Evolutionary conservation across 2,329 filamentous ascomycete species (phyloP), one percentile per base, ranked within the genome.

Genomic region (Aspergillus intermedius): DNA sequence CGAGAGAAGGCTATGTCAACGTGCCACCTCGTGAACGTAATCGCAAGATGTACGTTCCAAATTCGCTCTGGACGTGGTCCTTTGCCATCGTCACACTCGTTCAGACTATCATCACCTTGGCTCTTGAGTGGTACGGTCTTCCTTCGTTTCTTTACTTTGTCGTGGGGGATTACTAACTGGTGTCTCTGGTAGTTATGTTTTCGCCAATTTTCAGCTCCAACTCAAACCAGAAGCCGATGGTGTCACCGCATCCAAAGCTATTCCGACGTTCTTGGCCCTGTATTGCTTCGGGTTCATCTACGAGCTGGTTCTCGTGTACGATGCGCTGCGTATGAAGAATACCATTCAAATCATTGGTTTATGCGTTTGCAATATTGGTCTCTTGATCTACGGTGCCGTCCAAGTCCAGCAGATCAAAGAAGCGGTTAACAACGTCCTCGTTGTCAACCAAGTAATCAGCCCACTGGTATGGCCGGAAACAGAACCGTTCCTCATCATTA

Each of bases 271-370:
- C 72, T 78, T 98, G 50, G 89, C 91, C 21, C 82, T 98, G 42
- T 95, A 97, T 76, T 95, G 96, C 68, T 96, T 98, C 68, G 93
- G 89, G 52, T 97, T 95, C 73, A 70, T 98, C 49, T 98, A 97
- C 73, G 84, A 95, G 65, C 74, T 97, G 28, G 74, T 94, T 23
- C 77, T 98, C 46, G 87, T 93, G 10, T 97, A 90, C 79, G 93
- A 98, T 74, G 93, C 91, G 13, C 77, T 98, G 50, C 84, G 90
- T 54, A 77, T 91, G 65, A 96, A 96, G 71, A 98, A 98, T 73
- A 98, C 93, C 9, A 98, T 98, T 76, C 93, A 98, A 70, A 80
- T 97, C 66, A 97, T 98, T 59, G 93, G 93, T 41, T 79, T 98
- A 25, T 95, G 91, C 72, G 74, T 94, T 49, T 93, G 93, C 73